These are phyloP conservation scores for Heliosperma pusillum DNA, from an alignment of 148 eudicot genomes.

Conservation along the genomic window DNA sequence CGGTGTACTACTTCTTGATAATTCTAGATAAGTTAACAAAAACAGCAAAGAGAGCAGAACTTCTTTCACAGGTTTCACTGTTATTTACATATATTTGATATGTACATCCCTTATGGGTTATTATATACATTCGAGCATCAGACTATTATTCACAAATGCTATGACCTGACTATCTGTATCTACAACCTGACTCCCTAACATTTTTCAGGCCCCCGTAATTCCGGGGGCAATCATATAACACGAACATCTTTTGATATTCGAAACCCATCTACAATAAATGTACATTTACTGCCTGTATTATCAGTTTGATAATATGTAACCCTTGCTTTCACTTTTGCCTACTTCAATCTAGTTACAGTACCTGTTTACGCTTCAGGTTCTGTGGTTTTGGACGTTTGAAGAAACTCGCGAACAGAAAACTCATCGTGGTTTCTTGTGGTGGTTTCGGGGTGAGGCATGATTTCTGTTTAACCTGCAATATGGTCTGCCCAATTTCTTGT, in stretches of 20 bases:
- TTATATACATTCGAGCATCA: neutral
- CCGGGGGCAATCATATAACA: neutral
- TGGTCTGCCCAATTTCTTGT: conserved; percentile 55
- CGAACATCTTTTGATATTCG: neutral
- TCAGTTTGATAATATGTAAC: neutral
- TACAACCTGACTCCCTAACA: conserved; percentile 17
- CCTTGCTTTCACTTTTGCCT: conserved; percentile 8
- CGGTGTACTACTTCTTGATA: no score
- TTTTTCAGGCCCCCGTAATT: conserved; percentile 8
- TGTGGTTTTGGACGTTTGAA: conserved; percentile 38
- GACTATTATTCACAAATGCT: conserved; percentile 18
- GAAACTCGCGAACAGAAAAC: conserved; percentile 60
- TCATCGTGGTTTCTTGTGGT: conserved; percentile 48
- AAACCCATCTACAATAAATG: conserved; percentile 13
- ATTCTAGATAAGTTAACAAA: neutral
- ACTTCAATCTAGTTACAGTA: conserved; percentile 18
- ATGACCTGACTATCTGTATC: conserved; percentile 5
- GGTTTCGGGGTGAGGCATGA: conserved; percentile 35
- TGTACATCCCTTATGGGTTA: conserved; percentile 13
- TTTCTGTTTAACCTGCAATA: conserved; percentile 53
- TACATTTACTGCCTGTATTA: conserved; percentile 10
- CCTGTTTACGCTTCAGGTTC: conserved; percentile 20
- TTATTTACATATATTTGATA: neutral
- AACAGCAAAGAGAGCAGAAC: neutral
- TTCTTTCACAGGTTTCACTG: conserved; percentile 12